Base-by-base conservation (phyloP, 2,329 filamentous ascomycete genomes). In the Lecanicillium sp. region DNA sequence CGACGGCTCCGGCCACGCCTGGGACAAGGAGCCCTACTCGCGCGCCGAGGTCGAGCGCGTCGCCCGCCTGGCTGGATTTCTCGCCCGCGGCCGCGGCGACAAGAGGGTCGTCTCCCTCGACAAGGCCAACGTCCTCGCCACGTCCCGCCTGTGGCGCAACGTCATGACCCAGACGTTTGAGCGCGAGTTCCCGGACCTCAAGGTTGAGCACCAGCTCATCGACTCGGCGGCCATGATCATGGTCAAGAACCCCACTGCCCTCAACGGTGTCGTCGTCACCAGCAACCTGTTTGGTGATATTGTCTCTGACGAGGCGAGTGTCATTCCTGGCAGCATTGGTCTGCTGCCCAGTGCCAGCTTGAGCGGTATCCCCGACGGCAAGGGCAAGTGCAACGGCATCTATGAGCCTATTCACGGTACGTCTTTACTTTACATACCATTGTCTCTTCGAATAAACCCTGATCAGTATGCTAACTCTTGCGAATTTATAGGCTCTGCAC, bases 141-240 rank as follows among this genome's bases (percentile, higher is more conserved):
- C 89, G 12, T 87, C 81, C 57, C 71, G 90, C 30, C 69, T 97
- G 53, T 97, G 90, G 90, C 74, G 90, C 45, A 89, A 85, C 68
- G 84, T 84, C 3, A 84, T 95, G 32, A 80, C 77, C 29, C 86
- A 95, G 66, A 74, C 88, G 42, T 90, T 95, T 74, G 75, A 73
- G 50, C 81, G 81, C 49, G 90, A 96, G 71, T 97, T 94, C 68
- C 88, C 90, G 3, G 78, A 90, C 59, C 65, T 96, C 33, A 77
- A 85, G 68, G 67, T 94, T 31, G 78, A 81, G 48, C 90, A 95
- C 61, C 89, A 97, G 60, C 75, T 97, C 36, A 95, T 97, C 58
- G 90, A 97, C 67, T 87, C 80, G 41, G 90, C 90, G n/a, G 90
- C 90, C 48, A 96, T 97, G 89, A 71, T 96, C 51, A 87, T 97